phyloP scores from a whole-genome alignment of 192 early-diverging fungal species.

The Globomyces pollinis-pini region DNA sequence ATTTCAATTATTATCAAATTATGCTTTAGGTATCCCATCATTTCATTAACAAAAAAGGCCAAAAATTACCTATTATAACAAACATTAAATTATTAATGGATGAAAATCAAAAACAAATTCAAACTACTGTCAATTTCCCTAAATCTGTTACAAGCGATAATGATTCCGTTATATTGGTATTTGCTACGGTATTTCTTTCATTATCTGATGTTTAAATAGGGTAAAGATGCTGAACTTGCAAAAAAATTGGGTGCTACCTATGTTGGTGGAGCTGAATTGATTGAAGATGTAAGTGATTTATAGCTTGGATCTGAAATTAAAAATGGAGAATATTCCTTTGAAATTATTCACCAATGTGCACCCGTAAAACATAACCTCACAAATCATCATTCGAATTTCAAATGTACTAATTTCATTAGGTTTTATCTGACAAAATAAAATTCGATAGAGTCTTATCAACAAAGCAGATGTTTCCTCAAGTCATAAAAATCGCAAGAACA shows the following conservation, averaged over 20 bases:
- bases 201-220: slow-evolving; percentile 20
- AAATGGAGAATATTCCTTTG: too few species aligned
- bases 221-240: slow-evolving; percentile 74
- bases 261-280: slow-evolving; percentile 83
- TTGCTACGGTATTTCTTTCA: slow-evolving; percentile 81
- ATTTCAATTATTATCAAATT: slow-evolving; percentile 23
- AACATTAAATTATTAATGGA: neutral
- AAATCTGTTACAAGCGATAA: slow-evolving; percentile 44
- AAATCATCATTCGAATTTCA: slow-evolving; percentile 11
- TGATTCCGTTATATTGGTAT: slow-evolving; percentile 57
- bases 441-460: slow-evolving; percentile 86
- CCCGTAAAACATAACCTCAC: slow-evolving; percentile 12
- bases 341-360: slow-evolving; percentile 21
- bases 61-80: neutral
- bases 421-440: slow-evolving; percentile 48
- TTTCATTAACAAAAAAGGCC: slow-evolving; percentile 6
- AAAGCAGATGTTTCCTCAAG: slow-evolving; percentile 78
- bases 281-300: slow-evolving; percentile 56
- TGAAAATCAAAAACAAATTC: slow-evolving; percentile 62
- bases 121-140: slow-evolving; percentile 70
- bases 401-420: too few species aligned
- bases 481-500: slow-evolving; percentile 79
- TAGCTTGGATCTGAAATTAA: slow-evolving; percentile 7
- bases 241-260: slow-evolving; percentile 66
- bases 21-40: neutral